These are phyloP conservation scores for Sporothrix pseudoabietina DNA, from an alignment of 2,329 filamentous ascomycete species.

Conservation along the genomic window DNA sequence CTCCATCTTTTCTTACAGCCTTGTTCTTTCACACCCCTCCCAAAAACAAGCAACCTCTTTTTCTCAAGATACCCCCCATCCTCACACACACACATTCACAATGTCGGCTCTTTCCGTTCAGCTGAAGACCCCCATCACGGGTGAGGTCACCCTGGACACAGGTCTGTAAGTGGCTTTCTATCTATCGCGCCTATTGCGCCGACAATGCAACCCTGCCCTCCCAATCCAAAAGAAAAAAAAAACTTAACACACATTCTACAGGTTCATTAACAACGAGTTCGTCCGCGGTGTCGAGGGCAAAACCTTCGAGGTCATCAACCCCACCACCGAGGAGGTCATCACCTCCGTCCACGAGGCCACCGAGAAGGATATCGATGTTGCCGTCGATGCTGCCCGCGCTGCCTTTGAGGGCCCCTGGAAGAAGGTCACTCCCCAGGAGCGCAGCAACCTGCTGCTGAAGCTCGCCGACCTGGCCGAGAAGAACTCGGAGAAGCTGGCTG, in stretches of 20 bases:
- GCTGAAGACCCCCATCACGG: conserved; percentile 69
- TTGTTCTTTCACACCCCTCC: conserved; percentile 14
- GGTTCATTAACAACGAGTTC: conserved; percentile 93
- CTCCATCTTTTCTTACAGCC: conserved; percentile 19
- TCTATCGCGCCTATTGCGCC: background rate
- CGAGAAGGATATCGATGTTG: conserved; percentile 81
- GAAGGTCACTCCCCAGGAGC: conserved; percentile 67
- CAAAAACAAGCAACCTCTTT: background rate
- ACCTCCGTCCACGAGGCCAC: conserved; percentile 79
- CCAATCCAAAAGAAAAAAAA: too few relatives aligned
- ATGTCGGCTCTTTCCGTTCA: conserved; percentile 49
- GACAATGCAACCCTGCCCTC: background rate
- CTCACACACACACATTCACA: conserved; percentile 29
- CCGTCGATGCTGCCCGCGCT: conserved; percentile 81
- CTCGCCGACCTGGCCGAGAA: conserved; percentile 80
- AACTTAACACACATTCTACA: conserved; percentile 40
- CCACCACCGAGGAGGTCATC: conserved; percentile 81
- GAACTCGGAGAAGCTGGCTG: conserved; percentile 73
- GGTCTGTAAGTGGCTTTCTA: conserved; percentile 54
- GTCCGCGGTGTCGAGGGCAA: conserved; percentile 81
- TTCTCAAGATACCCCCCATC: background rate
- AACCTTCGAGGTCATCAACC: conserved; percentile 92
- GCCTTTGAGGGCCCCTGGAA: conserved; percentile 77
- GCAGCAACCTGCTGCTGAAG: conserved; percentile 70
- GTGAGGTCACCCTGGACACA: conserved; percentile 60